Base-by-base conservation (phyloP, 495 filamentous ascomycete genomes). In the Penicillium subrubescens region DNA sequence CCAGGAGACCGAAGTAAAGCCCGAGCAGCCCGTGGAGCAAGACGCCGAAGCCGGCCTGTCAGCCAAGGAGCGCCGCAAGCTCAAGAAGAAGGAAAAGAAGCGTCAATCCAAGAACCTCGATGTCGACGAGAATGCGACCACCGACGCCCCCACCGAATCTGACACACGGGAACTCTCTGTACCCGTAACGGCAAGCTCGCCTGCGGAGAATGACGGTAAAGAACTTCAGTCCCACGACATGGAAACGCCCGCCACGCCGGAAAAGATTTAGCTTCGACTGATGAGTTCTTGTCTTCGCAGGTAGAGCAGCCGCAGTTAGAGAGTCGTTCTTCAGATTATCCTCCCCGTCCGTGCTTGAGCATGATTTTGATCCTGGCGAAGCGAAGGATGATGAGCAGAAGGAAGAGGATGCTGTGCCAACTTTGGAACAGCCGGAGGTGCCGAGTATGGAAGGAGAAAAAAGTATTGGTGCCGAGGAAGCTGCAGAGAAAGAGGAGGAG, bases 161-260 rank as follows among this genome's bases (percentile, higher is more conserved):
- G 44, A 54, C 27, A 59, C 65, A 64, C 60, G 72, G 57, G 75
- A 75, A 51, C 46, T 63, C 41, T 64, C 67, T 66, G 33, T 19
- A 64, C 66, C 70, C 67, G 73, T 75, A 51, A 75, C 72, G 70
- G 75, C 72, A 68, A 46, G 64, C 71, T 71, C 71, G 69, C 77
- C 78, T 78, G 74, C 75, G 73, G 78, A 81, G 76, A 71, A 79
- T 74, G 75, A 81, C 75, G 77, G 78, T 81, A 81, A 82, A 79
- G 78, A 81, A 62, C 67, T 77, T 77, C 80, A 81, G 78, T 81
- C 78, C 76, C 78, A 76, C 78, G 78, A 75, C 76, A 77, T 65
- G 67, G 71, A 74, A 67, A 69, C 63, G 59, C 68, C 74, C 72
- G 71, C 70, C 71, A 65, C 57, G 59, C 73, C 69, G 72, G 73